Base-by-base conservation (phyloP, 768 basidiomycete genomes). In the Rhodotorula graminis region DNA sequence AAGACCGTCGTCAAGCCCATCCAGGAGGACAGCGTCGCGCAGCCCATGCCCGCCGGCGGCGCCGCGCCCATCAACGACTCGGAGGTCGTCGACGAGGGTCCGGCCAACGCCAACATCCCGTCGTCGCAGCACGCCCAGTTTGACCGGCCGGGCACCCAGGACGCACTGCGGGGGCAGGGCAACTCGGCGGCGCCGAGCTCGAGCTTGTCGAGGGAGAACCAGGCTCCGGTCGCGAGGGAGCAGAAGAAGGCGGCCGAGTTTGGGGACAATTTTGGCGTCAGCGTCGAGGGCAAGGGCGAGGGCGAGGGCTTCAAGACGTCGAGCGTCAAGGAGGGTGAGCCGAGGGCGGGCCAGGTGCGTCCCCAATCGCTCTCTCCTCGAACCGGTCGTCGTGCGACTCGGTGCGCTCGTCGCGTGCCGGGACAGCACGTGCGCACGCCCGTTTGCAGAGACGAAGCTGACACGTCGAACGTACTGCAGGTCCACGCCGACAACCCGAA, bases 121-220 rank as follows among this genome's bases (percentile, higher is more conserved):
- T 19, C 53, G 16, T 40, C 40, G 8, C 59, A 56, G 23, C 40
- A 44, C 0, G 44, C 37, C 3, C 16, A 6, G 14, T 29, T 44
- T 21, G 27, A 15, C 5, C 58, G 70, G 3, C 53, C 70, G 19
- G 70, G 64, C 9, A 66, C 70, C 15, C 70, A 66, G 65, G 70
- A 71, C 60, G 64, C 70, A 1, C 58, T 71, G 4, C 57, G 70
- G 0, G 70, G 70, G 15, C 70, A 71, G 61, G 64, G 70, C 23
- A 71, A 66, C 37, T 71, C 70, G 19, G 49, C 53, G 2, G 50
- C 64, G 25, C 21, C 25, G 7, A 16, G 8, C 5, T 29, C 12
- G 33, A 8, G 25, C 3, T 40, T 70, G 37, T 58, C 69, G 37
- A 21, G 64, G 19, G 62, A 65, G 42, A 46, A 61, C 42, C 42